A percentile compares a stretch with the other conserved stretches of the same genome.
These are phyloP conservation scores for Typha latifolia DNA, from an alignment of 176 grass and related monocot genomes.

Conservation along the genomic window DNA sequence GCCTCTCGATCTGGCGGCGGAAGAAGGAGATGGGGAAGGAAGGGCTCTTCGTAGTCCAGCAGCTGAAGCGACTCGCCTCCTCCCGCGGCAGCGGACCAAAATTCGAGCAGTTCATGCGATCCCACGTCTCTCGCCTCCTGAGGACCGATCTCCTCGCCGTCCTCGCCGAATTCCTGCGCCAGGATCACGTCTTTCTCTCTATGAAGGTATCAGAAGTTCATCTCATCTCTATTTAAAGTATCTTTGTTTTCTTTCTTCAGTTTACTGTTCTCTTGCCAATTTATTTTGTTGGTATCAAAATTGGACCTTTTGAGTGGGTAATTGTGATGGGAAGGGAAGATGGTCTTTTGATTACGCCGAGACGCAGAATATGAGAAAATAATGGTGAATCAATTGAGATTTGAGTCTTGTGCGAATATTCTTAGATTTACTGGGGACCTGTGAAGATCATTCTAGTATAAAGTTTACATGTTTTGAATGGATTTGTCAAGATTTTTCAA, in stretches of 20 bases:
- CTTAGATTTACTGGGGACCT: no score
- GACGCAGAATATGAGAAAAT: background rate
- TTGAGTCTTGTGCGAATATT: no score
- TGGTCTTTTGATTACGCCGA: background rate
- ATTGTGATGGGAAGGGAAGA: background rate
- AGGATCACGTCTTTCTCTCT: slow-evolving; percentile 67
- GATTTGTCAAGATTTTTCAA: no score
- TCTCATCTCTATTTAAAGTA: background rate
- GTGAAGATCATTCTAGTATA: no score
- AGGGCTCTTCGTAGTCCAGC: slow-evolving; percentile 74
- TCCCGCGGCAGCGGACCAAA: slow-evolving; percentile 19
- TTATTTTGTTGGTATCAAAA: background rate
- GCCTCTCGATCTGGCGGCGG: slow-evolving; percentile 72
- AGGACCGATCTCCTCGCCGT: slow-evolving; percentile 81
- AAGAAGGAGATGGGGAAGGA: slow-evolving; percentile 99
- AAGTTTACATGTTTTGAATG: no score
- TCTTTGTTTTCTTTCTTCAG: background rate
- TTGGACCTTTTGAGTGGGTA: background rate
- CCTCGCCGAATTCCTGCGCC: slow-evolving; percentile 66
- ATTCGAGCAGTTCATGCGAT: slow-evolving; percentile 63
- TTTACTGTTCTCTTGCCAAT: background rate
- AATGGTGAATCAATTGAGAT: no score
- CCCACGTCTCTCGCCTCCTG: slow-evolving; percentile 72
- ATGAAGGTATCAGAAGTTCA: slow-evolving; percentile 47
- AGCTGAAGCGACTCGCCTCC: slow-evolving; percentile 71